These are phyloP conservation scores for Termitomyces sp. DNA, from an alignment of 768 basidiomycete genomes.

Conservation along the genomic window DNA sequence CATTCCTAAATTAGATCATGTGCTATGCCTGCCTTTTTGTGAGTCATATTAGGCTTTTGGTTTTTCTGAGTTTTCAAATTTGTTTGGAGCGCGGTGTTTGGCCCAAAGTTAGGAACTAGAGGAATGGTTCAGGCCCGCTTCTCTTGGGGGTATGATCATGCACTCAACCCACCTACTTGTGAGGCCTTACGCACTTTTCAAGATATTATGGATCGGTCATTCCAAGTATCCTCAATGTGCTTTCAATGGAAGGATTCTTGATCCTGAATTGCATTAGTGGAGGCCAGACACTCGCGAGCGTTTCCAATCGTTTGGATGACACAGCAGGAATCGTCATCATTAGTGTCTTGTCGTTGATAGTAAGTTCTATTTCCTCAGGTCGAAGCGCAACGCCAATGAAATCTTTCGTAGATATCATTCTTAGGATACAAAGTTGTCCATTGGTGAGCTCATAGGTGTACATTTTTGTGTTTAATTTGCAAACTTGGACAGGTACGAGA, in stretches of 20 bases:
- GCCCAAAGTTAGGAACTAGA: conserved; percentile 74
- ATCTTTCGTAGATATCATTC: conserved; percentile 40
- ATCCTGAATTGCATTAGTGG: conserved; percentile 66
- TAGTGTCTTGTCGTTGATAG: conserved; percentile 30
- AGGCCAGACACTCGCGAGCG: conserved; percentile 59
- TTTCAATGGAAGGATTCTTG: conserved; percentile 59
- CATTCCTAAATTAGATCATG: conserved; percentile 24
- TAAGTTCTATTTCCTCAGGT: conserved; percentile 15
- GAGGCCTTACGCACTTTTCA: background rate
- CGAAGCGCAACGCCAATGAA: background rate
- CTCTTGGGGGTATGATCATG: conserved; percentile 23
- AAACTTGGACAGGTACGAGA: conserved; percentile 37
- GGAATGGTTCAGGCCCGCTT: conserved; percentile 68
- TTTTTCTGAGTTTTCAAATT: background rate
- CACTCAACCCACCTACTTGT: conserved; percentile 1
- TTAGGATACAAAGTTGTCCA: conserved; percentile 60
- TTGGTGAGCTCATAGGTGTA: conserved; percentile 34
- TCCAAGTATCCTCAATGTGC: conserved; percentile 51
- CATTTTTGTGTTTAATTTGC: background rate
- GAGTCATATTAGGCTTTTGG: conserved; percentile 15
- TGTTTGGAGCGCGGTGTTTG: conserved; percentile 50
- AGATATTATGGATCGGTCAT: conserved; percentile 51
- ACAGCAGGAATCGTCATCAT: conserved; percentile 38
- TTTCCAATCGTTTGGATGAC: conserved; percentile 34
- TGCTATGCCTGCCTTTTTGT: conserved; percentile 58